Conservation (phyloP, 164 flowering plant genomes). For the Stephania japonica region DNA sequence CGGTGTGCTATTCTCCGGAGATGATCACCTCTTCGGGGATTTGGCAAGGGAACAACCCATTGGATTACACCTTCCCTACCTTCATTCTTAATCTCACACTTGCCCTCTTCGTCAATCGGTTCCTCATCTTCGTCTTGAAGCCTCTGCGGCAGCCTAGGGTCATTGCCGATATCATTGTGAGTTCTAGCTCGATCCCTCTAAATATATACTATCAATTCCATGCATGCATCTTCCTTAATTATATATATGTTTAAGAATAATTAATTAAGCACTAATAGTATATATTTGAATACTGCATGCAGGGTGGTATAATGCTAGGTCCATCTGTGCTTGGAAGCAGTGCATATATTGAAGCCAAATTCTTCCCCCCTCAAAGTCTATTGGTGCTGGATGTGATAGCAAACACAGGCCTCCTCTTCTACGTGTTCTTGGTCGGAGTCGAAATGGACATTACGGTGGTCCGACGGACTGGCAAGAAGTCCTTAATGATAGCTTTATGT, state of each 20-base stretch:
- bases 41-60: slow-evolving; percentile 3
- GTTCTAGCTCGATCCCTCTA: neutral
- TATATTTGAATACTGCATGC: too few relatives aligned
- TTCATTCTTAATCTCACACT: slow-evolving; percentile 4
- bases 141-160: slow-evolving; percentile 2
- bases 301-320: slow-evolving; percentile 8
- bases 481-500: neutral
- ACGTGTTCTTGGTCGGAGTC: slow-evolving; percentile 4
- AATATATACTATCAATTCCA: too few relatives aligned
- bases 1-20: slow-evolving; percentile 5
- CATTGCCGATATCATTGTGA: slow-evolving; percentile 6
- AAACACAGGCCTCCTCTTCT: slow-evolving; percentile 4
- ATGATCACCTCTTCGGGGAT: slow-evolving; percentile 3
- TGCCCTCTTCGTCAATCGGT: neutral
- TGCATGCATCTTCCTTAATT: too few relatives aligned
- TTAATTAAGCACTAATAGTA: too few relatives aligned
- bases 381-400: neutral
- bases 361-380: neutral
- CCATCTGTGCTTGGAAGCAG: neutral
- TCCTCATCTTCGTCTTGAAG: neutral
- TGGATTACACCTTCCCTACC: slow-evolving; percentile 2
- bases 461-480: neutral
- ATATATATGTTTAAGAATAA: too few relatives aligned
- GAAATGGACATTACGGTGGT: slow-evolving; percentile 2
- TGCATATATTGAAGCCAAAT: neutral